Percentiles rank a stretch among this genome's conserved stretches.
These are phyloP conservation scores for Apiospora aurea DNA, from an alignment of 2,329 filamentous ascomycete genomes.

Conservation along the genomic window DNA sequence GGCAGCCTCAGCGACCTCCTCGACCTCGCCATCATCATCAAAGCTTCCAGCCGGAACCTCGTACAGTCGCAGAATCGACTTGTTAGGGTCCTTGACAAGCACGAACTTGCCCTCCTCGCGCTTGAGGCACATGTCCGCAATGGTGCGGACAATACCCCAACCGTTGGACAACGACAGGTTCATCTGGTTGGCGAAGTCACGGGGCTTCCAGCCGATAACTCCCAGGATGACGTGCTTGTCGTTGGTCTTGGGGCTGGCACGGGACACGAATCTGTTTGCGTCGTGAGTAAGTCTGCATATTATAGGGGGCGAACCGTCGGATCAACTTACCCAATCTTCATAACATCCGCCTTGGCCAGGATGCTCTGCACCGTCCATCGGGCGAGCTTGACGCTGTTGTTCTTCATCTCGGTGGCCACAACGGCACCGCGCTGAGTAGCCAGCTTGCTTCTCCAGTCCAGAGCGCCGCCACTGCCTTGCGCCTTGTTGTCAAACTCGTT, in stretches of 20 bases:
- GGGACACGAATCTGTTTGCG: conserved; percentile 82
- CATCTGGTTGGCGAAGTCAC: conserved; percentile 97
- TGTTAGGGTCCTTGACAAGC: conserved; percentile 91
- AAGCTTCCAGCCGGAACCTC: conserved; percentile 87
- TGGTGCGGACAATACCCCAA: conserved; percentile 98
- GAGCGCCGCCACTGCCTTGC: conserved; percentile 89
- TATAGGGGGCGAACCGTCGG: neutral
- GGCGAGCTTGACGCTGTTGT: conserved; percentile 98
- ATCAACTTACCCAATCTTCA: conserved; percentile 88
- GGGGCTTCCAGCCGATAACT: conserved; percentile 96
- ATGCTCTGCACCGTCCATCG: conserved; percentile 98
- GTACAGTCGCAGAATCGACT: conserved; percentile 92
- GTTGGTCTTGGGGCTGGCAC: conserved; percentile 88
- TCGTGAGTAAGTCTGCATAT: conserved; percentile 5
- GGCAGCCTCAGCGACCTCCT: conserved; percentile 61
- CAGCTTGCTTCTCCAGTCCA: conserved; percentile 97
- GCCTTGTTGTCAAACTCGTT: conserved; percentile 99
- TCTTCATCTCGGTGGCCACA: conserved; percentile 99
- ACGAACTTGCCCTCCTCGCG: conserved; percentile 83
- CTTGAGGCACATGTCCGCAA: conserved; percentile 90
- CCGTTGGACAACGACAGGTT: conserved; percentile 96
- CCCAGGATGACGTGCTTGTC: conserved; percentile 95
- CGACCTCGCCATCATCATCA: conserved; percentile 86
- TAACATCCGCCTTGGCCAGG: conserved; percentile 93
- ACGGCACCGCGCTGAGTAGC: conserved; percentile 95